Percentiles rank a stretch among this genome's conserved stretches.
These are phyloP conservation scores for Fraxinus angustifolia DNA, from an alignment of 305 asterid species.

Conservation along the genomic window DNA sequence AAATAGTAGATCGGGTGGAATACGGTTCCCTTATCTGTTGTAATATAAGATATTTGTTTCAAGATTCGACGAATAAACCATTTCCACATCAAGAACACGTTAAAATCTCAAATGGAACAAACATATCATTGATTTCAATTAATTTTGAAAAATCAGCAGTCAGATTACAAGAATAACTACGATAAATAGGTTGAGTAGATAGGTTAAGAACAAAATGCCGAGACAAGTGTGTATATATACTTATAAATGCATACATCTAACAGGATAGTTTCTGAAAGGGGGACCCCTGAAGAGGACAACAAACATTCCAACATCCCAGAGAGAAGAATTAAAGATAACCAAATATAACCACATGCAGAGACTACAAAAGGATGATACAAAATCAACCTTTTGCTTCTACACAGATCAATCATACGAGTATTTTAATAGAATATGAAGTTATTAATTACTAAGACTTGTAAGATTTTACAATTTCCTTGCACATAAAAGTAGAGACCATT, in stretches of 20 bases:
- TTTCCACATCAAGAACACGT: neutral
- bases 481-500: neutral
- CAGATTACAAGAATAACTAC: neutral
- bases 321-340: neutral
- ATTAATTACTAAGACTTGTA: neutral
- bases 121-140: neutral
- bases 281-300: conserved; percentile 15
- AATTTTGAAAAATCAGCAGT: neutral
- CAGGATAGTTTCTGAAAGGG: neutral
- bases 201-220: neutral
- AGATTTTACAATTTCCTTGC: neutral
- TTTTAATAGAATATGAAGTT: neutral
- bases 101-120: neutral
- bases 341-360: neutral
- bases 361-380: neutral
- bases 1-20: neutral
- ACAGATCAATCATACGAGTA: neutral
- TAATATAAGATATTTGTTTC: neutral
- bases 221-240: neutral
- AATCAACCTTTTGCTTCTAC: conserved; percentile 7
- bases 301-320: conserved; percentile 6
- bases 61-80: neutral
- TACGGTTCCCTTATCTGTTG: neutral
- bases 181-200: neutral
- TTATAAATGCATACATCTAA: neutral